Base-by-base conservation (phyloP, 169 alveolate species). In the Plasmodium malariae region DNA sequence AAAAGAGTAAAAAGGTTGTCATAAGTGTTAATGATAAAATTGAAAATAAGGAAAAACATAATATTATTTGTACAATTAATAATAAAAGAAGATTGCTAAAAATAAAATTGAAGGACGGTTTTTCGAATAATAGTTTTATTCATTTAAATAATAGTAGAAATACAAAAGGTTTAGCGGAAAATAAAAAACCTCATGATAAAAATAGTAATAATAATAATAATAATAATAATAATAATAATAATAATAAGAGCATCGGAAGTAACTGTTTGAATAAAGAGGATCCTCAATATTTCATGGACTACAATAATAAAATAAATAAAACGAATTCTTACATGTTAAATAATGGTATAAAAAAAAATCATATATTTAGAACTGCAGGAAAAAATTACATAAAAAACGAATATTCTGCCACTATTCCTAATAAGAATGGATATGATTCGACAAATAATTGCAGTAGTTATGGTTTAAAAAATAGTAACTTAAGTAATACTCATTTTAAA, bases 81-180 rank as follows among this genome's bases (percentile, higher is more conserved):
- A 68, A 85, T 57, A 54, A 69, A 43, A 69, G 24, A 70, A 57
- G 43, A 14, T 11, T 32, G 14, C 43, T 24, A 49, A 74, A 49
- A 54, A 37, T 67, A 34, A 51, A 86, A 32, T 12, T 55, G 30
- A 54, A 24, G n/a, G 36, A 54, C 26, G 48, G 69, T n/a, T 19
- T 68, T 30, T 28, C 34, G 19, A 51, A 60, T 51, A 51, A 72
- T 14, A 88, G 60, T 71, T 30, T 48, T 32, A 32, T 30, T 30
- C 19, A 57, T 45, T 45, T 49, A 14, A 55, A 48, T 59, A 60
- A 36, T 48, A 55, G 73, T 32, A 74, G 59, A 63, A 17, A 36
- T 32, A 17, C 34, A n/a, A 73, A 73, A 57, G 37, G 9, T 32
- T 24, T 40, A n/a, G 17, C 17, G 28, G 63, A 40, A 30, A 59